A percentile compares a stretch with the other conserved stretches of the same genome.
Conservation (phyloP, 345 rosid species). For the Pugionium dolabratum region DNA sequence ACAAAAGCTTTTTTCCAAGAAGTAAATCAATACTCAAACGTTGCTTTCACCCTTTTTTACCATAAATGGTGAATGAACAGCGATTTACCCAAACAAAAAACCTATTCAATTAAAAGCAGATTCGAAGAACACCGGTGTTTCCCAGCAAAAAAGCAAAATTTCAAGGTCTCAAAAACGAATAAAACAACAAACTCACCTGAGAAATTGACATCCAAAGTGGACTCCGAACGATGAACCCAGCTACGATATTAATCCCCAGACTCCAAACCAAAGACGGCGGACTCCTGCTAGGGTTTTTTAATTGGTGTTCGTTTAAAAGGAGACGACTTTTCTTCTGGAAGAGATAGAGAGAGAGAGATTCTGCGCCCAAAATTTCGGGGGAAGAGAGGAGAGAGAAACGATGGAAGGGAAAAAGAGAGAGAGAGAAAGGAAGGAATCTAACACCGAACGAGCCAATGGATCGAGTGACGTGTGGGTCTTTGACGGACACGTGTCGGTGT, state of each 20-base stretch:
- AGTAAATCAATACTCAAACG: background rate
- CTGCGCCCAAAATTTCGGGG: conserved; percentile 30
- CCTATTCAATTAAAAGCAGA: conserved; percentile 17
- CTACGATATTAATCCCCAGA: conserved; percentile 9
- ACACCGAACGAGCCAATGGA: conserved; percentile 40
- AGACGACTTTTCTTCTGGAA: conserved; percentile 33
- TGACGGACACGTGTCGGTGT: conserved; percentile 42
- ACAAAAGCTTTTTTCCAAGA: background rate
- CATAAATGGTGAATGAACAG: conserved; percentile 12
- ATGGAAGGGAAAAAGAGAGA: background rate
- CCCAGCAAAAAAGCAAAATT: background rate
- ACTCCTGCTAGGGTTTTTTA: conserved; percentile 50
- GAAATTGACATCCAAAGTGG: conserved; percentile 4
- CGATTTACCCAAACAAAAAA: background rate
- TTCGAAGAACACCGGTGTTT: background rate
- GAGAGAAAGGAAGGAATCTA: conserved; percentile 30
- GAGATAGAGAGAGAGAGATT: conserved; percentile 32
- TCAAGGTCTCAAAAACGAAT: background rate
- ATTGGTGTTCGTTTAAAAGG: conserved; percentile 34
- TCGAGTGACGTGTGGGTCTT: conserved; percentile 27
- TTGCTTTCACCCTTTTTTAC: conserved; percentile 14
- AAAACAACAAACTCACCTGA: conserved; percentile 19
- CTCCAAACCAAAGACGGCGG: conserved; percentile 49
- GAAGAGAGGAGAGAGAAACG: background rate
- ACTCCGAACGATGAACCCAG: conserved; percentile 10